phyloP scores from a whole-genome alignment of 768 basidiomycete genomes.

The Sarcodon sp. region DNA sequence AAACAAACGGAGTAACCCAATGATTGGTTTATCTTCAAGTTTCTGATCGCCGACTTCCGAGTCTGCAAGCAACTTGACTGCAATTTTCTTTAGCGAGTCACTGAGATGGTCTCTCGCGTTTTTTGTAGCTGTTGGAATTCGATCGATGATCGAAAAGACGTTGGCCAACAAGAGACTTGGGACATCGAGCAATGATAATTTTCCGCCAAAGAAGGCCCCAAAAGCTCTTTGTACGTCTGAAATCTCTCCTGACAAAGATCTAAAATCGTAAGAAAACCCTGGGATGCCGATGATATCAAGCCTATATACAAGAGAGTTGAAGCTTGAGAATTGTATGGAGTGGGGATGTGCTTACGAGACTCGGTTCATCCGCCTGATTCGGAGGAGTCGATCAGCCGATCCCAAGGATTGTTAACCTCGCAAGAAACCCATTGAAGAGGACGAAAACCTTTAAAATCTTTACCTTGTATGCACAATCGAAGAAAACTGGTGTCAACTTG shows the following conservation, averaged over 20 bases:
- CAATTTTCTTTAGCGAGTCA: slow-evolving; percentile 19
- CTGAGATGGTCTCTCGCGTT: slow-evolving; percentile 15
- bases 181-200: slow-evolving; percentile 1
- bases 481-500: slow-evolving; percentile 31
- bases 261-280: slow-evolving; percentile 47
- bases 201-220: slow-evolving; percentile 9
- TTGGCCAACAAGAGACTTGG: slow-evolving; percentile 14
- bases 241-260: slow-evolving; percentile 32
- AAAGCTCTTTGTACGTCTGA: slow-evolving; percentile 20
- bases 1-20: slow-evolving; percentile 21
- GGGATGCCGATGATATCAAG: slow-evolving; percentile 47
- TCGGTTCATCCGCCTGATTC: slow-evolving; percentile 23
- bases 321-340: no score
- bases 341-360: slow-evolving; percentile 25
- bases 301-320: slow-evolving; percentile 14
- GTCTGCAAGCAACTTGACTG: slow-evolving; percentile 18
- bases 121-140: slow-evolving; percentile 19
- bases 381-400: slow-evolving; percentile 10
- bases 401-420: slow-evolving; percentile 24
- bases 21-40: slow-evolving; percentile 21
- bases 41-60: slow-evolving; percentile 11
- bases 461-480: slow-evolving; percentile 39
- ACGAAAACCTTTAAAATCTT: background rate
- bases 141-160: slow-evolving; percentile 17
- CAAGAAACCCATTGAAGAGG: no score